Conservation (phyloP, 345 rosid genomes). For the Tarenaya hassleriana region DNA sequence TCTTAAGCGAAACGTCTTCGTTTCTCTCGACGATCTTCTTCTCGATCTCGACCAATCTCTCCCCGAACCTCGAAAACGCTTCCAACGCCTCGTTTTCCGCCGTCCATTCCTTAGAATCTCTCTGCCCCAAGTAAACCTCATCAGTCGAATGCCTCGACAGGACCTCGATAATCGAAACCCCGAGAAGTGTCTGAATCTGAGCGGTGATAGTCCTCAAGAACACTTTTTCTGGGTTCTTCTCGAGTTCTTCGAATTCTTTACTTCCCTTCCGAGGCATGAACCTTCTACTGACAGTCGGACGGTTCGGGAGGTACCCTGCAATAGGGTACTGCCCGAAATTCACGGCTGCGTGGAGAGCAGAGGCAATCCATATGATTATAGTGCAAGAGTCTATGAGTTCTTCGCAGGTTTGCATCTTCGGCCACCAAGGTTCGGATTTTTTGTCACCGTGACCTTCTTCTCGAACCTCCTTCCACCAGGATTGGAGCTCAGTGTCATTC, state of each 20-base stretch:
- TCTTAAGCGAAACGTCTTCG: constrained; percentile 31
- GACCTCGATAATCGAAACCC: constrained; percentile 45
- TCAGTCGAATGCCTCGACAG: constrained; percentile 53
- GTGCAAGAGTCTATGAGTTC: constrained; percentile 58
- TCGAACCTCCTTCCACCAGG: constrained; percentile 65
- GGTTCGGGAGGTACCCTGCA: constrained; percentile 59
- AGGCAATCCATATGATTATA: constrained; percentile 61
- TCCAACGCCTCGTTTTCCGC: constrained; percentile 33
- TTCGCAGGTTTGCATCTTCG: constrained; percentile 39
- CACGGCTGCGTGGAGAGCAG: constrained; percentile 70
- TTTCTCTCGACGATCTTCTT: constrained; percentile 35
- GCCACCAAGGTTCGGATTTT: constrained; percentile 71
- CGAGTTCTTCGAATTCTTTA: constrained; percentile 47
- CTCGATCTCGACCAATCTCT: constrained; percentile 42
- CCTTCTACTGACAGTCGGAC: constrained; percentile 51
- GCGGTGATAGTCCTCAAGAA: constrained; percentile 45
- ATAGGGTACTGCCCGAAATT: constrained; percentile 67
- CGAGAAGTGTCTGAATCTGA: constrained; percentile 40
- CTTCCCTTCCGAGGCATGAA: constrained; percentile 50
- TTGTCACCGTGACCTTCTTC: constrained; percentile 75
- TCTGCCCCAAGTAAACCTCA: constrained; percentile 58
- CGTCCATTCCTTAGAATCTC: constrained; percentile 52
- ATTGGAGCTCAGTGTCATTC: constrained; percentile 51
- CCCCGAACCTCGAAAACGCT: constrained; percentile 45
- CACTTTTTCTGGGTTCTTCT: constrained; percentile 38